Conservation (phyloP, 495 filamentous ascomycete genomes). For the Achaetomiella virescens region DNA sequence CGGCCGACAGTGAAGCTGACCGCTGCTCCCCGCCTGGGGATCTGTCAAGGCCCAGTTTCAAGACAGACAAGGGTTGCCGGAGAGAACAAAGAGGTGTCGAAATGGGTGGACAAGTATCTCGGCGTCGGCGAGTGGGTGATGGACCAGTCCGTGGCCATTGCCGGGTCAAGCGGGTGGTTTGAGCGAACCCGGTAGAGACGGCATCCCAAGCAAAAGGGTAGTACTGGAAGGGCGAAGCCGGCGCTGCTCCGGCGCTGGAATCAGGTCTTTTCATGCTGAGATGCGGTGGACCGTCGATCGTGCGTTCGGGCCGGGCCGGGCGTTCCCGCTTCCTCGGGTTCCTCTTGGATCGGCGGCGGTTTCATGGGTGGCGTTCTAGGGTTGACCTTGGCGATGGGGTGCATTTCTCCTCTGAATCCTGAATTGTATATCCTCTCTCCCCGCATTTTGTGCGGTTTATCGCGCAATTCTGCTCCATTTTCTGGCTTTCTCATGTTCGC, state of each 20-base stretch:
- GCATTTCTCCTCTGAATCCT: slow-evolving; percentile 1
- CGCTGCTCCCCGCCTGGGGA: slow-evolving; percentile 27
- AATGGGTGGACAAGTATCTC: slow-evolving; percentile 92
- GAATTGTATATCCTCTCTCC: slow-evolving; percentile 2
- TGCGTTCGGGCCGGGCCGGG: slow-evolving; percentile 12
- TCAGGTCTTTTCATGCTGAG: neutral
- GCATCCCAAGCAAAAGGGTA: slow-evolving; percentile 45
- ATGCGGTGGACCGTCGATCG: slow-evolving; percentile 1
- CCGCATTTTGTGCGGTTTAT: neutral
- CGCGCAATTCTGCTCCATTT: slow-evolving; percentile 5
- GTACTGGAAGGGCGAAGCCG: slow-evolving; percentile 16
- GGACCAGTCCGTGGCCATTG: slow-evolving; percentile 90
- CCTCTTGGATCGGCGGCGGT: neutral
- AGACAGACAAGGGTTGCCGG: slow-evolving; percentile 71
- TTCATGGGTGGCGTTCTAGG: slow-evolving; percentile 17
- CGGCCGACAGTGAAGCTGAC: slow-evolving; percentile 21
- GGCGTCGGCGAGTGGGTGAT: slow-evolving; percentile 95
- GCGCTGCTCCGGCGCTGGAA: neutral
- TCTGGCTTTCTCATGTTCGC: neutral
- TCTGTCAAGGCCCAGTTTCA: slow-evolving; percentile 67
- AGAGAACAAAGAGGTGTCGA: slow-evolving; percentile 78
- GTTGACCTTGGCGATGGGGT: slow-evolving; percentile 4
- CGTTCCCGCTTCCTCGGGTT: neutral
- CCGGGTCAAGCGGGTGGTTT: slow-evolving; percentile 82
- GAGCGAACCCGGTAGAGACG: slow-evolving; percentile 68